Conservation (phyloP, 345 rosid species). For the Rubroshorea leprosula region DNA sequence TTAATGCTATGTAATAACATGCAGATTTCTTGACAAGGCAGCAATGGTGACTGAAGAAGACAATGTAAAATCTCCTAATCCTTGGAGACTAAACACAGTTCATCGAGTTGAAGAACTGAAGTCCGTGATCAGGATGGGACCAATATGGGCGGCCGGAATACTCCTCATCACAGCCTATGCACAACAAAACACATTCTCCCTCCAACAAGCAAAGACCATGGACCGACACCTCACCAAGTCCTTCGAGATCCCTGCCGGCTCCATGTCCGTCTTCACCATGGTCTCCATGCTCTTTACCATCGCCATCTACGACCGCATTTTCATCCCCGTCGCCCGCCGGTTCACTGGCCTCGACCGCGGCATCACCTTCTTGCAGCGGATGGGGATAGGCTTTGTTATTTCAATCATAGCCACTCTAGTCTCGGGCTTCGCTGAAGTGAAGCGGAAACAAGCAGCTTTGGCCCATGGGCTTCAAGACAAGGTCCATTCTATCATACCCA, state of each 20-base stretch:
- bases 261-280: slow-evolving; percentile 85
- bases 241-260: slow-evolving; percentile 75
- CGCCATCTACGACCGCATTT: slow-evolving; percentile 56
- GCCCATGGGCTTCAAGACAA: slow-evolving; percentile 32
- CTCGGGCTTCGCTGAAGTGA: slow-evolving; percentile 65
- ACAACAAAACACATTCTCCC: slow-evolving; percentile 76
- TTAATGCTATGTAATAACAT: neutral
- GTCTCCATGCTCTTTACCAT: slow-evolving; percentile 65
- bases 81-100: slow-evolving; percentile 73
- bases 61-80: slow-evolving; percentile 42
- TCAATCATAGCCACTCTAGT: slow-evolving; percentile 69
- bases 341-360: slow-evolving; percentile 79
- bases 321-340: slow-evolving; percentile 49
- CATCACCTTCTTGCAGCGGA: slow-evolving; percentile 64
- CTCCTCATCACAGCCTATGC: slow-evolving; percentile 72
- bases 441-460: slow-evolving; percentile 47
- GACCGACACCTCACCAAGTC: slow-evolving; percentile 59
- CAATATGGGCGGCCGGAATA: slow-evolving; percentile 84
- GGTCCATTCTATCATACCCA: slow-evolving; percentile 40
- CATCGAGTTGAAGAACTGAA: slow-evolving; percentile 88
- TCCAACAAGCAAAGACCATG: slow-evolving; percentile 87
- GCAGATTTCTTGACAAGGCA: slow-evolving; percentile 77
- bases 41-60: slow-evolving; percentile 60
- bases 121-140: slow-evolving; percentile 77
- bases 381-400: slow-evolving; percentile 78